Evolutionary conservation across 2,329 filamentous ascomycete species (phyloP).

Genomic region (Claviceps purpurea): DNA sequence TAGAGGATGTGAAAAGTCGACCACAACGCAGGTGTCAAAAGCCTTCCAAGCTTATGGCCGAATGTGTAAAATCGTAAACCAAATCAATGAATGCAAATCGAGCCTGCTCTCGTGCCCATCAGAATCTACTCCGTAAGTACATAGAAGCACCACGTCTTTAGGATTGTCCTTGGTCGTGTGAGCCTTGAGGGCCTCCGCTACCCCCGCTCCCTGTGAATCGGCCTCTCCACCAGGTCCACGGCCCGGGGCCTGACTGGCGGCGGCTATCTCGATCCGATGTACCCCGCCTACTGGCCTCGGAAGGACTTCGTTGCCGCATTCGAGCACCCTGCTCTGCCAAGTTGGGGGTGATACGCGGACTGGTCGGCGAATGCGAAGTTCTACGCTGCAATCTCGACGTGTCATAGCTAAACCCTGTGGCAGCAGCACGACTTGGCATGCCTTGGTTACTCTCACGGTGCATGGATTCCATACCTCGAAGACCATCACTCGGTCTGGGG

Average conservation of each 20-base stretch:
- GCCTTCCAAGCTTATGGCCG: neutral
- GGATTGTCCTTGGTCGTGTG: conserved; percentile 16
- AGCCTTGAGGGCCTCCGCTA: conserved; percentile 14
- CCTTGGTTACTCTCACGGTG: conserved; percentile 14
- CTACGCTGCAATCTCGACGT: conserved; percentile 23
- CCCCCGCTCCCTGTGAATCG: conserved; percentile 21
- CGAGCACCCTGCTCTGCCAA: conserved; percentile 18
- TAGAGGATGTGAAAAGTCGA: neutral
- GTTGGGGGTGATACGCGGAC: conserved; percentile 15
- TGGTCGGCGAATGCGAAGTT: conserved; percentile 25
- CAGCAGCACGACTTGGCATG: conserved; percentile 11
- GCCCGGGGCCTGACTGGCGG: conserved; percentile 20
- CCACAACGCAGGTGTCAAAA: too few relatives aligned
- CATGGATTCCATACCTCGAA: conserved; percentile 16
- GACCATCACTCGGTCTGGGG: conserved; percentile 16
- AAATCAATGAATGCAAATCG: neutral
- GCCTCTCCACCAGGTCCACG: conserved; percentile 28
- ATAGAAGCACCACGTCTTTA: conserved; percentile 8
- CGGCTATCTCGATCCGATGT: conserved; percentile 17
- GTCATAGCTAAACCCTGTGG: conserved; percentile 17
- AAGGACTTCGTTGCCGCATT: conserved; percentile 26
- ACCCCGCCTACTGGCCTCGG: conserved; percentile 20
- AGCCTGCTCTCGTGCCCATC: neutral
- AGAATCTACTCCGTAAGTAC: neutral
- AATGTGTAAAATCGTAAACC: neutral